Evolutionary conservation across 1,139 yeast species (phyloP).

Genomic region (Saccharomyces hybrid): DNA sequence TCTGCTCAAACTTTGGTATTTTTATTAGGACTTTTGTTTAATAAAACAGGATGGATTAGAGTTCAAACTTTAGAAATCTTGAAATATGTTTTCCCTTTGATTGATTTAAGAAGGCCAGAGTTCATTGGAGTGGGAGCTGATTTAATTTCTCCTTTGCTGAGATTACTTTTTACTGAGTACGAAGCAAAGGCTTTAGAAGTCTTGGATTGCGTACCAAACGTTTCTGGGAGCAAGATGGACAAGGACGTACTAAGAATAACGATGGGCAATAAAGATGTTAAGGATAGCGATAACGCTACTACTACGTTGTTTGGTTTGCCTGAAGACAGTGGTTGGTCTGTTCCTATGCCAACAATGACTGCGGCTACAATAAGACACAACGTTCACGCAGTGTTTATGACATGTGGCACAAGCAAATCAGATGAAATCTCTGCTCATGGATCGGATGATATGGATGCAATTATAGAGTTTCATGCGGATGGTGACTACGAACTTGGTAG

Average conservation of each 20-base stretch:
- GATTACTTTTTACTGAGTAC: conserved; percentile 75
- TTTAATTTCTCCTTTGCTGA: conserved; percentile 76
- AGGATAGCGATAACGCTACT: conserved; percentile 75
- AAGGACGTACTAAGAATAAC: conserved; percentile 87
- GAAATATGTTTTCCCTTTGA: conserved; percentile 64
- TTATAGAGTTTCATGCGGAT: no score
- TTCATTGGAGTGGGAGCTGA: conserved; percentile 93
- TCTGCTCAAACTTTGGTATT: conserved; percentile 71
- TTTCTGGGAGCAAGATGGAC: conserved; percentile 88
- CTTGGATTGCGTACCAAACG: conserved; percentile 71
- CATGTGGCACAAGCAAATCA: conserved; percentile 42
- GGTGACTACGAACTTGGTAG: no score
- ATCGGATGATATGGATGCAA: conserved; percentile 19
- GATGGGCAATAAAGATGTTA: conserved; percentile 69
- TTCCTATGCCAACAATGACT: conserved; percentile 88
- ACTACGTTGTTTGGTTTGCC: conserved; percentile 93
- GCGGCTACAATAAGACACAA: conserved; percentile 85
- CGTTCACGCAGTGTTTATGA: conserved; percentile 89
- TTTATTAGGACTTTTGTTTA: conserved; percentile 69
- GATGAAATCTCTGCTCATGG: conserved; percentile 23
- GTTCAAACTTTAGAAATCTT: conserved; percentile 70
- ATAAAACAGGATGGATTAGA: conserved; percentile 71
- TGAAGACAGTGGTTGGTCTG: conserved; percentile 94
- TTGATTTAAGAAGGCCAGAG: conserved; percentile 71
- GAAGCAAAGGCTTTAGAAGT: conserved; percentile 88